Evolutionary conservation across 169 alveolate species (phyloP), one percentile per base, ranked within the genome.

Genomic region (Cryptosporidium tyzzeri): DNA sequence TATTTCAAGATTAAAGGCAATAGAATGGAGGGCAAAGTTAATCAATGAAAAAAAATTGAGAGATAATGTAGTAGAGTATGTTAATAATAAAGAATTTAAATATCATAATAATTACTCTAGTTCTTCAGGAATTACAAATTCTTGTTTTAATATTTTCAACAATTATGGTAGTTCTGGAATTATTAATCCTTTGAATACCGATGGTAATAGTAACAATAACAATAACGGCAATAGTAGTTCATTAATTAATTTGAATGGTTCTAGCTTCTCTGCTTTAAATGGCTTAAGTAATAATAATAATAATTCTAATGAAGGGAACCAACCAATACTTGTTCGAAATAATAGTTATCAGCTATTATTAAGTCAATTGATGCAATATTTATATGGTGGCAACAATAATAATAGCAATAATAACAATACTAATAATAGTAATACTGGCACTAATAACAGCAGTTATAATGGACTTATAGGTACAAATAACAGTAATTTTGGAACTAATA

Each of bases 31-130:
- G 39, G 59, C 41, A 26, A 65, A 73, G 53, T 39, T 73, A 37
- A 73, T 73, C 31, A 73, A 73, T 55, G 86, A 73, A 51, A 73
- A 73, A 26, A 73, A 73, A 18, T 39, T 73, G 71, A 73, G 86
- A 41, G 86, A 73, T 73, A 73, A 73, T 59, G 86, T 55, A 0
- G 86, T 73, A 37, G 86, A 73, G 33, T 73, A 73, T 51, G 86
- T 73, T 7, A 73, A 73, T 55, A 73, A 73, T 33, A 73, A 73
- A 37, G 86, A 73, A 31, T 73, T 73, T 55, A 73, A 73, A 26
- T 35, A 23, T 55, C 70, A 33, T 50, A 53, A 35, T 12, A 55
- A 41, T 35, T 58, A 41, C 12, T 35, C 58, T 33, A 6, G 71
- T 10, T 31, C 23, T 33, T 65, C 71, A 31, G 50, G 50, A 35